These are phyloP conservation scores for Mycena sanguinolenta DNA, from an alignment of 768 basidiomycete genomes.

Conservation along the genomic window DNA sequence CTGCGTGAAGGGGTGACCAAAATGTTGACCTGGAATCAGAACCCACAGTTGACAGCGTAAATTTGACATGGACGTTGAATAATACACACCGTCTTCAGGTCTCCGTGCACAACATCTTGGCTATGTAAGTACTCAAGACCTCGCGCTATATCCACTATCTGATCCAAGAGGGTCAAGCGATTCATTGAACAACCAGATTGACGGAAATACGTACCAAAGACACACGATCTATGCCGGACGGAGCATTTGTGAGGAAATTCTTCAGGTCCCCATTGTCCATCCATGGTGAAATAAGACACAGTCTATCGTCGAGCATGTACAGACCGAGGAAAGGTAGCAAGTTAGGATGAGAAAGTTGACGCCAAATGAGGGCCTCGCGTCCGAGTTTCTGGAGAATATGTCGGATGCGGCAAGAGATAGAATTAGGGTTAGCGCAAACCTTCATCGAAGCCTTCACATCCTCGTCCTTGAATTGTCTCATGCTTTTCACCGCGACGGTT, in stretches of 20 bases:
- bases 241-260: neutral
- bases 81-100: too few species aligned
- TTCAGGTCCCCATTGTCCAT: constrained; percentile 10
- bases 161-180: too few species aligned
- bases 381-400: neutral
- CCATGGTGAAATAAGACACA: constrained; percentile 2
- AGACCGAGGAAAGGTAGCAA: constrained; percentile 5
- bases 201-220: neutral
- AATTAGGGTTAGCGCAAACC: too few species aligned
- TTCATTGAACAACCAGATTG: neutral
- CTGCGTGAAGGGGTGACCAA: too few species aligned
- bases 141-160: neutral
- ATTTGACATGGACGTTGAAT: neutral
- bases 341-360: constrained; percentile 6
- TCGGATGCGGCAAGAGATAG: too few species aligned
- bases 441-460: neutral
- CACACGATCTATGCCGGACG: neutral
- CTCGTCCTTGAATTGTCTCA: neutral
- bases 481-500: too few species aligned
- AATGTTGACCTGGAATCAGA: neutral
- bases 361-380: too few species aligned
- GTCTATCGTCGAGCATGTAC: neutral
- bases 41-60: neutral
- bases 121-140: neutral
- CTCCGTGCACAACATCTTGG: too few species aligned